phyloP scores from a whole-genome alignment of 331 rosid species.

The Pyracantha coccinea region DNA sequence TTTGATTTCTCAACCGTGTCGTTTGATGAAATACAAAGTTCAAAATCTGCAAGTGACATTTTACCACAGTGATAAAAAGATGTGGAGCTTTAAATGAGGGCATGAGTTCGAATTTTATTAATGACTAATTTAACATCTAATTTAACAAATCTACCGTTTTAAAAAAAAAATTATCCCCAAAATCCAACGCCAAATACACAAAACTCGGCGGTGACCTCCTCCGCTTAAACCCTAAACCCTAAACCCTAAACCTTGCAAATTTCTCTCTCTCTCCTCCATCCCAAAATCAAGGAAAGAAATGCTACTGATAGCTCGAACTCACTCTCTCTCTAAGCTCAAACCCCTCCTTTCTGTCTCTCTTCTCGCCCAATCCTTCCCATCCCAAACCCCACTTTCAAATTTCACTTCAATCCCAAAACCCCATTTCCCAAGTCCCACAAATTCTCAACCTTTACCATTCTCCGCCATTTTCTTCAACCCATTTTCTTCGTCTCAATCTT shows the following conservation, averaged over 20 bases:
- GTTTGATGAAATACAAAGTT: not conserved
- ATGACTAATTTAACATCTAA: no score
- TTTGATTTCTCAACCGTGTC: not conserved
- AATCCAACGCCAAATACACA: not conserved
- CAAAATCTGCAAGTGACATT: no score
- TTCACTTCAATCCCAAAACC: slow-evolving; percentile 1
- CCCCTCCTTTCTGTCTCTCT: slow-evolving; percentile 12
- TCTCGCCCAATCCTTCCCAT: not conserved
- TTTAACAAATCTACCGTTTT: accelerated
- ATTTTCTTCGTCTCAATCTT: slow-evolving; percentile 3
- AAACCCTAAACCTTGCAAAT: slow-evolving; percentile 15
- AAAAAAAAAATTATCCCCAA: no score
- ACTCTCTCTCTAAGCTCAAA: slow-evolving; percentile 24
- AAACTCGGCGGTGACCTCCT: not conserved
- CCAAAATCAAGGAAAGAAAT: not conserved
- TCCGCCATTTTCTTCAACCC: slow-evolving; percentile 16
- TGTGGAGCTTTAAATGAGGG: accelerated
- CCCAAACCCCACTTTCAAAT: not conserved
- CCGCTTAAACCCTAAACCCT: slow-evolving; percentile 18
- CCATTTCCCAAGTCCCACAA: not conserved
- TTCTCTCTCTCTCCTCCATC: not conserved
- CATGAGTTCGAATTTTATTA: accelerated
- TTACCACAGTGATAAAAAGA: no score
- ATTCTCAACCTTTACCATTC: not conserved
- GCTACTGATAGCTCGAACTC: slow-evolving; percentile 16